These are phyloP conservation scores for Amborella trichopoda DNA, from an alignment of 164 flowering plant genomes.

Conservation along the genomic window DNA sequence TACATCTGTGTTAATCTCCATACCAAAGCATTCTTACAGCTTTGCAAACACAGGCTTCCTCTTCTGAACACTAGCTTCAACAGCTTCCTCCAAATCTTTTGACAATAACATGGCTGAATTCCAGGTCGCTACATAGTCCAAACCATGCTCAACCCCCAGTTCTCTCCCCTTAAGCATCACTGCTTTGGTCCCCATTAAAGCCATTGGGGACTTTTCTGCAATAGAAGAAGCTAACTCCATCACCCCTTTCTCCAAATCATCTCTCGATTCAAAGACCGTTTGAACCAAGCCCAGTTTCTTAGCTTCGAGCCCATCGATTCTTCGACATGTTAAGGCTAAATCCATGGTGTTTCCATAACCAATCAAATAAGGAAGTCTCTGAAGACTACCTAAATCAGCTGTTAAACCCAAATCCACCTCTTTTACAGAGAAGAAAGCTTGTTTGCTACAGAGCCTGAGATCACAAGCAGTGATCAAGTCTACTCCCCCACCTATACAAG, in stretches of 20 bases:
- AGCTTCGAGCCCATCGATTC: constrained; percentile 56
- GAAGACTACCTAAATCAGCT: constrained; percentile 84
- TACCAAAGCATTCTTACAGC: constrained; percentile 33
- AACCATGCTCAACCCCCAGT: constrained; percentile 51
- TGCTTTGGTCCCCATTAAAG: constrained; percentile 69
- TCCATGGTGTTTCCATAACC: constrained; percentile 76
- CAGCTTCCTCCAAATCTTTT: constrained; percentile 50
- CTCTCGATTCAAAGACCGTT: constrained; percentile 37
- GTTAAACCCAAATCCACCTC: constrained; percentile 78
- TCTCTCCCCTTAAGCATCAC: constrained; percentile 52
- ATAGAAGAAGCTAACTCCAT: constrained; percentile 51
- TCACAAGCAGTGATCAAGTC: constrained; percentile 84
- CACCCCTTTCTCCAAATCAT: constrained; percentile 44
- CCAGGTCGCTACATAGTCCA: constrained; percentile 93
- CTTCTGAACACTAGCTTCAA: constrained; percentile 36
- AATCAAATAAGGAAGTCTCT: constrained; percentile 77
- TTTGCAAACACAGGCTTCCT: constrained; percentile 55
- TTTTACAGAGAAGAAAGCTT: constrained; percentile 67
- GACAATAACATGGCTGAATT: constrained; percentile 66
- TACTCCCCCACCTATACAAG: constrained; percentile 78
- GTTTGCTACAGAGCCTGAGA: constrained; percentile 48
- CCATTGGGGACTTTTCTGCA: constrained; percentile 74
- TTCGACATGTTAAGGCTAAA: constrained; percentile 66
- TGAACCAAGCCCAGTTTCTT: constrained; percentile 67
- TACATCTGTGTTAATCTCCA: neutral